phyloP scores from a whole-genome alignment of 1,284 basidiomycete genomes.

The Lignosus rhinocerotis region DNA sequence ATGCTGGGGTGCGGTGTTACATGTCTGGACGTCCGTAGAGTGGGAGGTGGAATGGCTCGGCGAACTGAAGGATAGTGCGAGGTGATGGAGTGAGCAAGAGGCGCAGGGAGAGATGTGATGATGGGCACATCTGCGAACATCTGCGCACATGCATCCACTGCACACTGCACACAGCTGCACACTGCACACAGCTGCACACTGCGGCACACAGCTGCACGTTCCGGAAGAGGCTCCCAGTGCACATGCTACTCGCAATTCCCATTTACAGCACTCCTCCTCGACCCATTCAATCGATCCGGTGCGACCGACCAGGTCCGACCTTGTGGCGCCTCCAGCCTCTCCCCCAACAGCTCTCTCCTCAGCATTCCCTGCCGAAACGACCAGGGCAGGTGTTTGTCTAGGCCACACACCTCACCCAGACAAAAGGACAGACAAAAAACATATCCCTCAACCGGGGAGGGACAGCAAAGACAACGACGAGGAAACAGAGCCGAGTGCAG shows the following conservation, averaged over 20 bases:
- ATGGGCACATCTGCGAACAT: slow-evolving; percentile 20
- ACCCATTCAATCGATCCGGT: slow-evolving; percentile 28
- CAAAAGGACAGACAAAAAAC: slow-evolving; percentile 7
- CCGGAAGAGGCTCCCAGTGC: slow-evolving; percentile 7
- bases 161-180: too few relatives aligned
- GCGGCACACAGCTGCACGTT: too few relatives aligned
- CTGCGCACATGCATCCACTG: too few relatives aligned
- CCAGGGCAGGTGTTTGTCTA: neutral
- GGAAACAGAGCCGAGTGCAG: slow-evolving; percentile 11
- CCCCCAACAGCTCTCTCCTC: neutral
- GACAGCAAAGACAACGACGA: slow-evolving; percentile 24
- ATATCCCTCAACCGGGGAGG: neutral
- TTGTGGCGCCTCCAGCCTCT: slow-evolving; percentile 8
- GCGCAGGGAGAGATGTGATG: slow-evolving; percentile 24
- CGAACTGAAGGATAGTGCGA: slow-evolving; percentile 17
- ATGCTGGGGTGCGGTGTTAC: neutral
- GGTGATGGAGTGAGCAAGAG: too few relatives aligned
- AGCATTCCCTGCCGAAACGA: neutral
- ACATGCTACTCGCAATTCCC: slow-evolving; percentile 23
- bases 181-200: too few relatives aligned
- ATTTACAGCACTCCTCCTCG: slow-evolving; percentile 16
- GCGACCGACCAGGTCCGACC: slow-evolving; percentile 22
- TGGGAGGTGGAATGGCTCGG: too few relatives aligned
- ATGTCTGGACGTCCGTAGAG: neutral
- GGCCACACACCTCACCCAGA: neutral